Evolutionary conservation across 2,329 filamentous ascomycete species (phyloP).

Genomic region (Rasamsonia emersonii): DNA sequence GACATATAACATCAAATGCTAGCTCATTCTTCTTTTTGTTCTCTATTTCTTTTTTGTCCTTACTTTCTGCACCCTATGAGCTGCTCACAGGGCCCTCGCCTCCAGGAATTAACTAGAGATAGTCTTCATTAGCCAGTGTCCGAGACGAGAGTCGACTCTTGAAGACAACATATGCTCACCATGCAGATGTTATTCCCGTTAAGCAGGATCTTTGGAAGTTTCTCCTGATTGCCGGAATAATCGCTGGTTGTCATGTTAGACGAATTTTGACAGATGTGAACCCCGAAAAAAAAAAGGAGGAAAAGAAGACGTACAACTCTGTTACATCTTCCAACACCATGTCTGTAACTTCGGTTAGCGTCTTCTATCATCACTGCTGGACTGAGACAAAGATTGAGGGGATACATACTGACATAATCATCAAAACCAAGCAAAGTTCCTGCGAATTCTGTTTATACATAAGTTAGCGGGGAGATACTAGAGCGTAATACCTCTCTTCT

Average conservation of each 20-base stretch:
- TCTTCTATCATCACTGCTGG: conserved; percentile 13
- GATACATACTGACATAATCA: conserved; percentile 94
- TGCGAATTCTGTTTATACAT: conserved; percentile 65
- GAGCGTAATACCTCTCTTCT: too few species aligned
- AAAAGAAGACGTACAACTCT: conserved; percentile 61
- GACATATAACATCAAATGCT: too few species aligned
- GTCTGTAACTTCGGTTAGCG: conserved; percentile 47
- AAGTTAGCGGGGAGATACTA: conserved; percentile 4
- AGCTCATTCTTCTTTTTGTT: conserved; percentile 18
- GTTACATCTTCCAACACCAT: conserved; percentile 98
- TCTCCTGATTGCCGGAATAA: conserved; percentile 77
- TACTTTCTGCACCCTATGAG: conserved; percentile 4
- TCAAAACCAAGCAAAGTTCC: conserved; percentile 93
- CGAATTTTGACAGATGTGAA: too few species aligned
- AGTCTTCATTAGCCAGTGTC: too few species aligned
- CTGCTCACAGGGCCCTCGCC: conserved; percentile 56
- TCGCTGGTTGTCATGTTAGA: conserved; percentile 53
- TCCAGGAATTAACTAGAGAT: conserved; percentile 61
- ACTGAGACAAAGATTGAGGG: conserved; percentile 4
- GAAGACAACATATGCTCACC: conserved; percentile 48
- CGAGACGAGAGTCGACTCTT: too few species aligned
- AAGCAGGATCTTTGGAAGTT: conserved; percentile 86
- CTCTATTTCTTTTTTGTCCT: conserved; percentile 12
- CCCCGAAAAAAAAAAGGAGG: conserved; percentile 2
- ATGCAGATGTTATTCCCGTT: conserved; percentile 99